Evolutionary conservation across 176 grass and related monocot species (phyloP), one percentile per base, ranked within the genome.

Genomic region (Musa itinerans): DNA sequence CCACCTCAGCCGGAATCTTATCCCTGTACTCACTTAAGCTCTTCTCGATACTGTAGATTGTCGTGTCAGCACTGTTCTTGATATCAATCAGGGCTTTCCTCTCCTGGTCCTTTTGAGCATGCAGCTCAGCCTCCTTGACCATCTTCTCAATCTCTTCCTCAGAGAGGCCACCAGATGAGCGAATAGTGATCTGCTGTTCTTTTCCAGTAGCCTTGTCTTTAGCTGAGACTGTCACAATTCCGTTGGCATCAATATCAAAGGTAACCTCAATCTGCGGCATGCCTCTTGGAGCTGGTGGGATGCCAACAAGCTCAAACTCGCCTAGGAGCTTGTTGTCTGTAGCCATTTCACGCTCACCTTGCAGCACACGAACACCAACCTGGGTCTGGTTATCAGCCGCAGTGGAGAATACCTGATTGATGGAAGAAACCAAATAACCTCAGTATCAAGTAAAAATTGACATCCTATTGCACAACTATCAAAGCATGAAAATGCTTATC

Each of bases 301-400:
- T 87, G 24, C 88, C 88, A 53, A 90, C 85, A 2, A 90, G 84
- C 8, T 90, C 88, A 69, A 90, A 90, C 66, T 90, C 88, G 23
- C 88, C 88, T 20, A 90, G 85, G 23, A 90, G 61, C 51, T 90
- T 90, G 88, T 90, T 90, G 72, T 87, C 81, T 53, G 85, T 0
- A 12, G 88, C 85, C 88, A 90, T 90, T 67, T 90, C 88, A 64
- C 88, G 88, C 79, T 90, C 88, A 73, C 88, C 88, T 85, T 90
- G 88, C 75, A 90, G 73, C 8, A 90, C 88, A 53, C 83, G 82
- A 27, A 90, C 84, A 68, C 88, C 88, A 59, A 90, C 88, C 82
- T 90, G 88, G 23, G 85, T 90, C 63, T 90, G 88, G 80, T 90
- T 90, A 53, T 90, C 88, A 19, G 88, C 88, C 52, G 88, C 88